Evolutionary conservation across 805 yeast genomes (phyloP), one percentile per base, ranked within the genome.

Genomic region (Nakazawaea populi): DNA sequence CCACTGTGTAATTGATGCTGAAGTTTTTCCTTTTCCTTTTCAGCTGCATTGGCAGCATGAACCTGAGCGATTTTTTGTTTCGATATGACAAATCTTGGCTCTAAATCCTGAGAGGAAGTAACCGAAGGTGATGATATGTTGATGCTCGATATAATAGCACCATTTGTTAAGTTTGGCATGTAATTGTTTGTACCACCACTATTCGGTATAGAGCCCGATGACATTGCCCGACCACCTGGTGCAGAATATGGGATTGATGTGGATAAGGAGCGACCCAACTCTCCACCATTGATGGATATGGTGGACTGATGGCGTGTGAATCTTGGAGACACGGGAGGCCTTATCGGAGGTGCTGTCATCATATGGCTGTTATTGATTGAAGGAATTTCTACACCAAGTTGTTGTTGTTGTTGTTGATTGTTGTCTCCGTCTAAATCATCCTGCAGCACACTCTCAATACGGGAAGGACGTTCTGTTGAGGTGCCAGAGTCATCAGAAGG

Each of bases 31-130:
- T 59, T 57, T 24, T 43, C 52, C 47, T 39, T 45, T n/a, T 60
- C 62, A 1, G 60, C 67, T 30, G 56, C 73, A 58, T 65, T 58
- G 14, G 76, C 76, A 32, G 76, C 79, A 57, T 75, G 80, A 18
- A 73, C 77, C 56, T 71, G 82, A 43, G 75, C 83, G 28, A 83
- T 80, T 49, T 87, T 79, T 54, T 85, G 94, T 59, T 88, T 82
- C 9, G 95, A 87, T 39, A 90, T 85, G 46, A 90, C 82, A 62
- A 90, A 89, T 42, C 96, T 75, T 12, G 95, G 87, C 62, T 89
- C 97, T n/a, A 90, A 82, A 34, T 82, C 75, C 12, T 75, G 71
- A 18, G 80, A 68, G 40, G 71, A 62, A 5, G 79, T 65, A 5
- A 86, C 86, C 48, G 75, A 78, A 3, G 94, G 94, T 0, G 91